Evolutionary conservation across 768 basidiomycete species (phyloP).

Genomic region (Pleurotus citrinopileatus): DNA sequence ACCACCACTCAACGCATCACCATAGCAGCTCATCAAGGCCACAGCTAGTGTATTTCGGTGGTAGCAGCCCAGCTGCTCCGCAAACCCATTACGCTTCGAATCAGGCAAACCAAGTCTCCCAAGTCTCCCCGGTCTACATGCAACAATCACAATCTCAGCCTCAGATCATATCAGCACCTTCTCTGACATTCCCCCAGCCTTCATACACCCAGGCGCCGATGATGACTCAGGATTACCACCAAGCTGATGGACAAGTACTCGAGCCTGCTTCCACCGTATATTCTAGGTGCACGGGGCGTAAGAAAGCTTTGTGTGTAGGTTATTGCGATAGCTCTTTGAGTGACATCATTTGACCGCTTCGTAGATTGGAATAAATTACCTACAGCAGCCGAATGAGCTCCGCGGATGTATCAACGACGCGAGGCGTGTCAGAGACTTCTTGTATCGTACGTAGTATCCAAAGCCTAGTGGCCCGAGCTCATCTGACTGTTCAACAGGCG

Average conservation of each 20-base stretch:
- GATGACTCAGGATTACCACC: neutral
- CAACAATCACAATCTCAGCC: neutral
- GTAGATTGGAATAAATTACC: conserved; percentile 81
- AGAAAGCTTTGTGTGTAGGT: conserved; percentile 80
- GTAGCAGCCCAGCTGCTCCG: conserved; percentile 2
- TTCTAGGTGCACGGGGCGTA: conserved; percentile 73
- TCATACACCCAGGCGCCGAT: neutral
- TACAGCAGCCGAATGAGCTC: conserved; percentile 58
- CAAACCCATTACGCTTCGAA: neutral
- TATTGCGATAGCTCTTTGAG: neutral
- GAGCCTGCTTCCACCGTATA: conserved; percentile 47
- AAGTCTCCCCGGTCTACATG: neutral
- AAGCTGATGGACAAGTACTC: conserved; percentile 3
- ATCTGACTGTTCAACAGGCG: conserved; percentile 24
- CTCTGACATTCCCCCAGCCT: neutral
- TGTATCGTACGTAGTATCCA: conserved; percentile 20
- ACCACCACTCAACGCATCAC: conserved; percentile 6
- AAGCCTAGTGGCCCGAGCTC: neutral
- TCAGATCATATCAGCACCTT: neutral
- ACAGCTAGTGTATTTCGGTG: neutral
- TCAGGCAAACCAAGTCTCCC: neutral
- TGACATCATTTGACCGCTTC: neutral
- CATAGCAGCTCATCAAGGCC: conserved; percentile 4
- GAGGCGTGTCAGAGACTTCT: conserved; percentile 62
- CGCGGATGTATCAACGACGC: conserved; percentile 84